Percentiles rank a stretch among this genome's conserved stretches.
Evolutionary conservation across 768 basidiomycete genomes (phyloP).

Genomic region (Hemileccinum rubropunctum): DNA sequence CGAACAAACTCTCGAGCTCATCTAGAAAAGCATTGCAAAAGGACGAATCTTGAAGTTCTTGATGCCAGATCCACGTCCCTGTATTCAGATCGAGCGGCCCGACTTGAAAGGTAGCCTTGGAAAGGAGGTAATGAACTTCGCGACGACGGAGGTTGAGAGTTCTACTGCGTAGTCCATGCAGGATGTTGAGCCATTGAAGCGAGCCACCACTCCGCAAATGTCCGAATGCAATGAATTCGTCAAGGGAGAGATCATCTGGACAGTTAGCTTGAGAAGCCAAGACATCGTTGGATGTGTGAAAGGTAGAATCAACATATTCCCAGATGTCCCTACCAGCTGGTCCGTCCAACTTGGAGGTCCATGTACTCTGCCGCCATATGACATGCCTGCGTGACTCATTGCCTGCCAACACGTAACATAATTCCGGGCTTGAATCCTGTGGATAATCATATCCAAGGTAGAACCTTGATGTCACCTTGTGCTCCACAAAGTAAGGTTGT

Average conservation of each 20-base stretch:
- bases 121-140: constrained; percentile 38
- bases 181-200: constrained; percentile 49
- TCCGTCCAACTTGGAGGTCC: too few relatives aligned
- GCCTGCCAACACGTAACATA: too few relatives aligned
- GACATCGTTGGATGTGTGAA: constrained; percentile 36
- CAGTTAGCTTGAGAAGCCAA: constrained; percentile 39
- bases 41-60: constrained; percentile 25
- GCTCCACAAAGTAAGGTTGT: neutral
- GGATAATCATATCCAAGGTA: constrained; percentile 4
- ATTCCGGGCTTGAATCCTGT: too few relatives aligned
- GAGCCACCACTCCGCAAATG: constrained; percentile 30
- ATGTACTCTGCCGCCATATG: too few relatives aligned
- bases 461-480: neutral
- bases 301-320: too few relatives aligned
- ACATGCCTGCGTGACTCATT: too few relatives aligned
- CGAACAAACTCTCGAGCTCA: constrained; percentile 31
- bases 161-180: constrained; percentile 36
- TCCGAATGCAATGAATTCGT: constrained; percentile 35
- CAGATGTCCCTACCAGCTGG: too few relatives aligned
- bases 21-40: constrained; percentile 35
- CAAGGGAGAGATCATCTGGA: constrained; percentile 34
- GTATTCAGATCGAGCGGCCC: constrained; percentile 25
- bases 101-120: constrained; percentile 28
- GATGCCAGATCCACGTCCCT: constrained; percentile 35
- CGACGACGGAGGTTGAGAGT: constrained; percentile 34